Conservation (phyloP, 1,284 basidiomycete genomes). For the Agaricales sp. region DNA sequence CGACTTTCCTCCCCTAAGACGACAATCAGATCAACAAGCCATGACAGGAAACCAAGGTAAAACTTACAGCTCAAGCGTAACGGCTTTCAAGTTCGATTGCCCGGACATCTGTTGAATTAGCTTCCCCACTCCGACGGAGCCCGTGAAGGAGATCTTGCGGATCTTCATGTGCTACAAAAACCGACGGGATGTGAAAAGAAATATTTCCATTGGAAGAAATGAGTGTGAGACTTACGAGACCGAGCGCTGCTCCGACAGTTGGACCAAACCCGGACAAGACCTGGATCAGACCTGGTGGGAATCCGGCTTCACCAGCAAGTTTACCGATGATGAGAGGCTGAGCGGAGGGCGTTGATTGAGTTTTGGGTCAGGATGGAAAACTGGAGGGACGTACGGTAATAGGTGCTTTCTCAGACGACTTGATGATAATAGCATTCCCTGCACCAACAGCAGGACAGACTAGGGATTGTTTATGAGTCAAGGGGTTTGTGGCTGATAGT, state of each 20-base stretch:
- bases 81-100: constrained; percentile 3
- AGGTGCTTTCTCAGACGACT: constrained; percentile 6
- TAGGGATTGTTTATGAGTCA: no score
- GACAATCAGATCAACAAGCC: no score
- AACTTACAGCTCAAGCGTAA: constrained; percentile 1
- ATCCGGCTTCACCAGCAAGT: constrained; percentile 5
- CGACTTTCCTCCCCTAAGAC: constrained; percentile 5
- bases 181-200: background rate
- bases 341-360: no score
- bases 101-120: constrained; percentile 3
- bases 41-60: background rate
- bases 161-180: constrained; percentile 4
- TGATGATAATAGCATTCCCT: constrained; percentile 4
- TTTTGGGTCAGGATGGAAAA: no score
- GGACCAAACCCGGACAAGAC: constrained; percentile 3
- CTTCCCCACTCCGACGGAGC: constrained; percentile 1
- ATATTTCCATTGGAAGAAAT: background rate
- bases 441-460: no score
- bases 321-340: constrained; percentile 3
- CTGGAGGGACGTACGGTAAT: constrained; percentile 2
- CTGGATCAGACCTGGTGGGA: constrained; percentile 5
- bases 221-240: background rate
- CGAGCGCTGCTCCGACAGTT: background rate
- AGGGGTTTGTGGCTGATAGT: no score
- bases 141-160: constrained; percentile 7